Evolutionary conservation across 768 basidiomycete species (phyloP).

Genomic region (Macrolepiota fuliginosa): DNA sequence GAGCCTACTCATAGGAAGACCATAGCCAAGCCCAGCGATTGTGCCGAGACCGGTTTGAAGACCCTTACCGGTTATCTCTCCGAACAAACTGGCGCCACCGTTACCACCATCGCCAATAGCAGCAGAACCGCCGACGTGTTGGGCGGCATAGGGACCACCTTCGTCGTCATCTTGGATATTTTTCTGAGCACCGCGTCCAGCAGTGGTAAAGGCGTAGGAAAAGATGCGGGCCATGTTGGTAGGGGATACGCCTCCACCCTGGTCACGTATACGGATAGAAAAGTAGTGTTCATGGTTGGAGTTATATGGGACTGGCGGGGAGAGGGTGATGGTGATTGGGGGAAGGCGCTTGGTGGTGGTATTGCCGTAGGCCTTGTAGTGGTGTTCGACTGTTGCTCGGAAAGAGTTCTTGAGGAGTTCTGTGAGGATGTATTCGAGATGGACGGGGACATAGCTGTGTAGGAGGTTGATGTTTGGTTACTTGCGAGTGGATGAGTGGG

Average conservation of each 20-base stretch:
- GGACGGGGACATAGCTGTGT: conserved; percentile 79
- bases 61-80: conserved; percentile 75
- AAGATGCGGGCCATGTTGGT: conserved; percentile 77
- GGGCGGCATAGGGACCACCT: conserved; percentile 77
- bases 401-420: conserved; percentile 91
- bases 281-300: conserved; percentile 45
- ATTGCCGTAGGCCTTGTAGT: conserved; percentile 23
- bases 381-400: conserved; percentile 82
- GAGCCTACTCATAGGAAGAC: conserved; percentile 75
- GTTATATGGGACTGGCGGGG: conserved; percentile 42
- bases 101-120: conserved; percentile 44
- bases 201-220: conserved; percentile 91
- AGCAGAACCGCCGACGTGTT: conserved; percentile 72
- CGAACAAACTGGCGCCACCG: conserved; percentile 58
- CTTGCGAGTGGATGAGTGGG: not conserved
- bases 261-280: conserved; percentile 78
- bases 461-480: conserved; percentile 5
- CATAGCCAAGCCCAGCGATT: conserved; percentile 87
- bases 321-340: conserved; percentile 71
- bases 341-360: conserved; percentile 43
- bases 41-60: conserved; percentile 83
- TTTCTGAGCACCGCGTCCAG: conserved; percentile 45
- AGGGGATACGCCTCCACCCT: conserved; percentile 81
- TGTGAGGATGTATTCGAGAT: conserved; percentile 88
- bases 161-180: conserved; percentile 39